Evolutionary conservation across 1,284 basidiomycete species (phyloP).

Genomic region (Trichosporon coremiiforme): DNA sequence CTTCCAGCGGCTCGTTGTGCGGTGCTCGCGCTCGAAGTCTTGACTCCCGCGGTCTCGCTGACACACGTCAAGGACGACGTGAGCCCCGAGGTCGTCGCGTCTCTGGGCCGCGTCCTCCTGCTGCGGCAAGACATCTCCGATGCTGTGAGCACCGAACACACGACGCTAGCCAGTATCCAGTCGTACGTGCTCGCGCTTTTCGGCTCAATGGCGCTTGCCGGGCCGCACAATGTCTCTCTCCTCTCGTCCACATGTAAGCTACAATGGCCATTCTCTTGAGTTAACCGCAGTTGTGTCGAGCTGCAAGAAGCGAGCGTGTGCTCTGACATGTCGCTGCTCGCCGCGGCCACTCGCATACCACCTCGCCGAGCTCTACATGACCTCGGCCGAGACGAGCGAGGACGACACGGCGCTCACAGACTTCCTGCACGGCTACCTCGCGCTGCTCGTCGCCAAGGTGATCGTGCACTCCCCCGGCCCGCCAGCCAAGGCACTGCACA

Average conservation of each 20-base stretch:
- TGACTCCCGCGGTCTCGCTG: slow-evolving; percentile 20
- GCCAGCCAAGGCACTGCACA: slow-evolving; percentile 1
- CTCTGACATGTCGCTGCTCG: slow-evolving; percentile 22
- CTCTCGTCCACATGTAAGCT: slow-evolving; percentile 19
- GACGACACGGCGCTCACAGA: background rate
- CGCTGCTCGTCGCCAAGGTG: slow-evolving; percentile 25
- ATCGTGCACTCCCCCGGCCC: background rate
- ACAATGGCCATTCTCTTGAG: background rate
- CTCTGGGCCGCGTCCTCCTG: slow-evolving; percentile 20
- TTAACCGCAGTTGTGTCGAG: slow-evolving; percentile 21
- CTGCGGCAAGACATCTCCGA: background rate
- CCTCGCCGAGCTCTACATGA: slow-evolving; percentile 22
- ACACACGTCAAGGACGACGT: background rate
- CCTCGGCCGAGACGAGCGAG: background rate
- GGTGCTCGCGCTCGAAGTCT: slow-evolving; percentile 21
- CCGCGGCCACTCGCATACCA: slow-evolving; percentile 14
- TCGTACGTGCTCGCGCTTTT: background rate
- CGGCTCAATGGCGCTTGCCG: background rate
- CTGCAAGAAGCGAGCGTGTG: slow-evolving; percentile 28
- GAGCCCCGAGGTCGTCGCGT: slow-evolving; percentile 19
- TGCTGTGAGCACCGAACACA: slow-evolving; percentile 8
- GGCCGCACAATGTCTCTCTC: background rate
- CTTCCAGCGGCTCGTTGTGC: slow-evolving; percentile 21
- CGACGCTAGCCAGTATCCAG: background rate
- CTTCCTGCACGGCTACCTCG: slow-evolving; percentile 26